Conservation (phyloP, 768 basidiomycete genomes). For the Astraeus odoratus region DNA sequence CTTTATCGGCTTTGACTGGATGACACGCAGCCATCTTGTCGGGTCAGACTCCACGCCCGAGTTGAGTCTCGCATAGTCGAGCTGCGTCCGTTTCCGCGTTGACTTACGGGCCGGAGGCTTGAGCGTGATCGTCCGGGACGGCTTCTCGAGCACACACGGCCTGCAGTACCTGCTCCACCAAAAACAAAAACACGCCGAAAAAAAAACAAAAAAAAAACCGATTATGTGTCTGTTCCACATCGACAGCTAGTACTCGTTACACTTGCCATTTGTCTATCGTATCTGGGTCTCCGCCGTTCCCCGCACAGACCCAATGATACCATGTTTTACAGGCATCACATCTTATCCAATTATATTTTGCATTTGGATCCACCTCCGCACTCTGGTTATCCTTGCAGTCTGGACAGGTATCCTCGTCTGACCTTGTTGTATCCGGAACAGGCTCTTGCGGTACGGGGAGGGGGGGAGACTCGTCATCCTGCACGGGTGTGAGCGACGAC, state of each 20-base stretch:
- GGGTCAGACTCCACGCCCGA: slow-evolving; percentile 56
- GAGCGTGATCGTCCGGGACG: slow-evolving; percentile 58
- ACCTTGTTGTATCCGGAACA: slow-evolving; percentile 7
- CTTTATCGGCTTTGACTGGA: slow-evolving; percentile 61
- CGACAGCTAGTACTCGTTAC: slow-evolving; percentile 7
- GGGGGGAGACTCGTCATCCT: slow-evolving; percentile 6
- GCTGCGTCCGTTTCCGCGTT: slow-evolving; percentile 61
- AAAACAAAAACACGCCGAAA: background rate
- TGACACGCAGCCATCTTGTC: slow-evolving; percentile 57
- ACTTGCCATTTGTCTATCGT: slow-evolving; percentile 74
- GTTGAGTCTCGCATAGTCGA: slow-evolving; percentile 76
- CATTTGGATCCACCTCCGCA: slow-evolving; percentile 29
- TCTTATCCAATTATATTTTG: slow-evolving; percentile 74
- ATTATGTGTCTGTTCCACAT: slow-evolving; percentile 10
- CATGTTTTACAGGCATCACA: slow-evolving; percentile 78
- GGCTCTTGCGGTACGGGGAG: no score
- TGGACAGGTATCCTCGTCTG: slow-evolving; percentile 38
- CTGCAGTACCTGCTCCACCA: slow-evolving; percentile 62
- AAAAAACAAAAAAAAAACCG: slow-evolving; percentile 8
- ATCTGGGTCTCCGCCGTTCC: slow-evolving; percentile 56
- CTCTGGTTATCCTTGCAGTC: slow-evolving; percentile 39
- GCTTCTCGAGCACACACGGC: slow-evolving; percentile 52
- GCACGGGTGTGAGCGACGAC: slow-evolving; percentile 22
- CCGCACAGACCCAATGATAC: slow-evolving; percentile 82
- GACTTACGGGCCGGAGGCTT: slow-evolving; percentile 81